A percentile compares a stretch with the other conserved stretches of the same genome.
phyloP scores from a whole-genome alignment of 1,284 basidiomycete species.

The Sanghuangporus sanghuang region DNA sequence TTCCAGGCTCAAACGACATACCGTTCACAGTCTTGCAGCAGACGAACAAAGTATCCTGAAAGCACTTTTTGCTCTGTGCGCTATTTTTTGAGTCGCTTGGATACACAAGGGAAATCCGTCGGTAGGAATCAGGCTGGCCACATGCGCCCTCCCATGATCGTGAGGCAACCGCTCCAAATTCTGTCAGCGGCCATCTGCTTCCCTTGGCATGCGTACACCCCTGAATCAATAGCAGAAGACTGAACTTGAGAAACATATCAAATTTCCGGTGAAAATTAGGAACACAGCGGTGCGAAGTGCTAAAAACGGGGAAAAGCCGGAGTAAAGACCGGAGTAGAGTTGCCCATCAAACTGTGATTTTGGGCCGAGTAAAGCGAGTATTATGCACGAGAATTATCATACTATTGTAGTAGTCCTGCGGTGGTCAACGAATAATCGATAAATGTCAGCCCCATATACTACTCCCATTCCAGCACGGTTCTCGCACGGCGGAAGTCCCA shows the following conservation, averaged over 20 bases:
- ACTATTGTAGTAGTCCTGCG: background rate
- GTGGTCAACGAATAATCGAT: background rate
- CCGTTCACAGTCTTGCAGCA: background rate
- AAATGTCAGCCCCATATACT: conserved; percentile 70
- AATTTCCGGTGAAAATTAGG: background rate
- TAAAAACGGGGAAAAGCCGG: background rate
- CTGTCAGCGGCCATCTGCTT: background rate
- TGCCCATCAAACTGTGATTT: no score
- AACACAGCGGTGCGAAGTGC: background rate
- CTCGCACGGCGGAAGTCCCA: conserved; percentile 72
- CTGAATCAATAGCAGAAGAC: background rate
- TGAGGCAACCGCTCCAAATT: background rate
- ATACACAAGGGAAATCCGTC: background rate
- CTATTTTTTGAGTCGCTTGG: background rate
- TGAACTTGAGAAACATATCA: background rate
- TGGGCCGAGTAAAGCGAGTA: no score
- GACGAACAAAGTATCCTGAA: background rate
- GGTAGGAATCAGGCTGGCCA: background rate
- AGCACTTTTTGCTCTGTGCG: no score
- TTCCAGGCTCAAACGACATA: background rate
- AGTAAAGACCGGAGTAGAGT: conserved; percentile 15
- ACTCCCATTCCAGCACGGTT: conserved; percentile 57
- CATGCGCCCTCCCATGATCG: conserved; percentile 1
- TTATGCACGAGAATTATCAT: background rate
- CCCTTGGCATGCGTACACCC: background rate